phyloP scores from a whole-genome alignment of 768 basidiomycete genomes.

The Lanmaoa pseudosensibilis region DNA sequence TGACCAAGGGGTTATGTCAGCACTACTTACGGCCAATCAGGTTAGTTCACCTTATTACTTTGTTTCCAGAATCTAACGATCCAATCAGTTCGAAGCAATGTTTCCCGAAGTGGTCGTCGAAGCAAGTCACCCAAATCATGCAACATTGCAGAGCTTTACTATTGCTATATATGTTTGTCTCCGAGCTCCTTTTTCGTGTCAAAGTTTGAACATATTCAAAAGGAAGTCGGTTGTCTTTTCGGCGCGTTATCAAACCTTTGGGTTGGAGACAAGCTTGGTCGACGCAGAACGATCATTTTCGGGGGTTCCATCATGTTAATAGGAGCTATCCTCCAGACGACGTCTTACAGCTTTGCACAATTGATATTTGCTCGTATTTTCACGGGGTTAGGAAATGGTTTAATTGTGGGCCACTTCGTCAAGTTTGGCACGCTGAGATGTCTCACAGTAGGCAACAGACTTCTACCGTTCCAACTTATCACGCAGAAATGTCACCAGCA shows the following conservation, averaged over 20 bases:
- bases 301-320: background rate
- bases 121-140: background rate
- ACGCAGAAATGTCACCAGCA: background rate
- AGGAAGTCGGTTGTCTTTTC: background rate
- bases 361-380: background rate
- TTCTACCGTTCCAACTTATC: background rate
- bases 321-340: background rate
- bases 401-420: background rate
- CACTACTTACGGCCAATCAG: background rate
- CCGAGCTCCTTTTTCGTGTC: background rate
- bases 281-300: background rate
- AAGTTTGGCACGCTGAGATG: background rate
- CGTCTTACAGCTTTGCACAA: background rate
- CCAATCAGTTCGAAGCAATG: background rate
- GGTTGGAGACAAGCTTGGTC: background rate
- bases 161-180: background rate
- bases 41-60: background rate
- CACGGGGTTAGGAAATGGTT: background rate
- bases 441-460: background rate
- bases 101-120: background rate
- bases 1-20: background rate
- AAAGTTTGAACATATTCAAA: background rate
- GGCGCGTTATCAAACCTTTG: background rate
- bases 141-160: background rate
- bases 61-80: background rate